Evolutionary conservation across 2,329 filamentous ascomycete species (phyloP), one percentile per base, ranked within the genome.

Genomic region (Tolypocladium endophyticum): DNA sequence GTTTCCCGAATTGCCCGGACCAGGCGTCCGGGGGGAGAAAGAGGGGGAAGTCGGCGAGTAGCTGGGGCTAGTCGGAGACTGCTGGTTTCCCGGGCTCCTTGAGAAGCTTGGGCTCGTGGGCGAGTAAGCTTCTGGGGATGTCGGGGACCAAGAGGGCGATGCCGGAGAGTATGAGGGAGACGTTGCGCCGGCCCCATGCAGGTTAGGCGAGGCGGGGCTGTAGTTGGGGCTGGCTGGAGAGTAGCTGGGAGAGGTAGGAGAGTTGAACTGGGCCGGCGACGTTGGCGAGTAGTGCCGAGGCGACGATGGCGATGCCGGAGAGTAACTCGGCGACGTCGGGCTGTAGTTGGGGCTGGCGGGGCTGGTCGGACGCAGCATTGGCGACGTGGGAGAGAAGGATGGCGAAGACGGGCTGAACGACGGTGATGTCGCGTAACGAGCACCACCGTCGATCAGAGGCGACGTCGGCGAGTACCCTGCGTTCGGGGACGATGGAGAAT

Each of bases 61-160:
- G 69, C 82, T 82, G 65, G 89, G 82, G 72, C 88, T 89, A 25
- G 84, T 86, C 28, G 87, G 86, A 41, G 84, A 87, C 66, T 78
- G 75, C 65, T 81, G 77, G 60, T 80, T 74, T 66, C 83, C 79
- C 59, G 79, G 78, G 64, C 78, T 79, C 62, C 78, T 77, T 65
- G 80, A 77, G 80, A 83, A 86, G 61, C 77, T 78, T 36, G 84
- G 84, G 66, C 83, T 86, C 52, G 84, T 86, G 6, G 84, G 84
- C 56, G 83, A 86, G 74, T 87, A 87, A 2, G 79, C 77, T 62
- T 80, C 78, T 16, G 83, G 83, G 47, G 88, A 92, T 8, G 88
- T 89, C 3, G 90, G 89, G 60, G 89, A 92, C 77, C 89, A 92
- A 30, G 81, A 84, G n/a, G 88, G 88, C 56, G 88, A 90, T 16